Evolutionary conservation across 805 yeast species (phyloP).

Genomic region (Candida hungchunana): DNA sequence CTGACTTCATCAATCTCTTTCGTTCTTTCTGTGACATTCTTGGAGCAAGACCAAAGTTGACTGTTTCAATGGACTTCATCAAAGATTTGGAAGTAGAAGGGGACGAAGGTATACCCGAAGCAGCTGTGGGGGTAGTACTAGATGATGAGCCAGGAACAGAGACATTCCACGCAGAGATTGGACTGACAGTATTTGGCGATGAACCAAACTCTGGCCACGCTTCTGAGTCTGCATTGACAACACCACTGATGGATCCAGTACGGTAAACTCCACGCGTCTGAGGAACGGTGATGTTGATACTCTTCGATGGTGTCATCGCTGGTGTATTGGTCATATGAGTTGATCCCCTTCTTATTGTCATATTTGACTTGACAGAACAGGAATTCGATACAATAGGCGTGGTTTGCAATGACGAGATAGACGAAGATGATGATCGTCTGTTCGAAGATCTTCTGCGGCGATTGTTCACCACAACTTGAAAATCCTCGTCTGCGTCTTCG

Average conservation of each 20-base stretch:
- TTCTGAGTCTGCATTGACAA: not conserved
- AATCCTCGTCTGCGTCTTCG: slow-evolving; percentile 25
- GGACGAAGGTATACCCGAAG: slow-evolving; percentile 6
- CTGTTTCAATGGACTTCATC: slow-evolving; percentile 6
- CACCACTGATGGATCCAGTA: not conserved
- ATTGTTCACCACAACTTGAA: slow-evolving; percentile 31
- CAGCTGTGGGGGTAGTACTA: slow-evolving; percentile 3
- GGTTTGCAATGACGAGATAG: not conserved
- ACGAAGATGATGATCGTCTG: slow-evolving; percentile 12
- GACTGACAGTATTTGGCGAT: slow-evolving; percentile 7
- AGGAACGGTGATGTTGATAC: slow-evolving; percentile 1
- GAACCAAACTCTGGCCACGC: slow-evolving; percentile 14
- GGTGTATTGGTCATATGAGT: too few species aligned
- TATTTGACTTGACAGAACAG: too few species aligned
- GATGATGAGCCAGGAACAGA: too few species aligned
- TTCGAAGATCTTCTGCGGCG: slow-evolving; percentile 30
- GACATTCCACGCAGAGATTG: slow-evolving; percentile 14
- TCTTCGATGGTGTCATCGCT: not conserved
- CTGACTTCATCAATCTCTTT: slow-evolving; percentile 35
- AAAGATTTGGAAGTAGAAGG: slow-evolving; percentile 10
- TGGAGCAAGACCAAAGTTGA: slow-evolving; percentile 2
- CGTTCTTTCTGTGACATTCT: slow-evolving; percentile 55
- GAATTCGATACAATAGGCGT: not conserved
- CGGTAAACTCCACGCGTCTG: not conserved
- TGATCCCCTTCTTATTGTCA: slow-evolving; percentile 5